These are phyloP conservation scores for Alternaria dauci DNA, from an alignment of 2,329 filamentous ascomycete species.

Conservation along the genomic window DNA sequence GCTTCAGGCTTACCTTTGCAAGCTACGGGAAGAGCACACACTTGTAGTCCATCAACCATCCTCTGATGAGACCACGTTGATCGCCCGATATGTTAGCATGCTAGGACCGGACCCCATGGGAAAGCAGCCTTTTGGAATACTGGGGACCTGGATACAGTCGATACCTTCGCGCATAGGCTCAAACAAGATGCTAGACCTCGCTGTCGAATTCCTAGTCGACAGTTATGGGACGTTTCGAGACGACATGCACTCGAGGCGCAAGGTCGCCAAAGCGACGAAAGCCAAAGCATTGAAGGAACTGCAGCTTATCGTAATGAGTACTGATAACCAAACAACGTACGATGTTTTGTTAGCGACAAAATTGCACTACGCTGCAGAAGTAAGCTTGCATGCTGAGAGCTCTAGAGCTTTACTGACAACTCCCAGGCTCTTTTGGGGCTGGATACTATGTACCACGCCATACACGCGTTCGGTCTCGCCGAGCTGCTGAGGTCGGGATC, in stretches of 20 bases:
- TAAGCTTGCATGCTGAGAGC: not conserved
- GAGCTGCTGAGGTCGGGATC: constrained; percentile 37
- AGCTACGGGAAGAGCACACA: constrained; percentile 19
- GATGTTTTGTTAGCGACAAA: constrained; percentile 41
- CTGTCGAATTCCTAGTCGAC: constrained; percentile 37
- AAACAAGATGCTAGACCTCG: constrained; percentile 37
- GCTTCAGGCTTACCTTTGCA: constrained; percentile 26
- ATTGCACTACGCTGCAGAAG: constrained; percentile 42
- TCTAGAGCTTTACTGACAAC: constrained; percentile 10
- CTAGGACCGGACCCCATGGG: constrained; percentile 25
- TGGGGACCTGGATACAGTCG: constrained; percentile 40
- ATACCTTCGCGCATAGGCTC: constrained; percentile 41
- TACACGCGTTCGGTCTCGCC: constrained; percentile 39
- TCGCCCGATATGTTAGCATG: constrained; percentile 34
- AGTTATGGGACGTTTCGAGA: constrained; percentile 33
- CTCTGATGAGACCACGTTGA: constrained; percentile 30
- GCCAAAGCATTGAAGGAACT: constrained; percentile 37
- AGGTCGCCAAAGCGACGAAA: constrained; percentile 29
- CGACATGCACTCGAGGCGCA: constrained; percentile 31
- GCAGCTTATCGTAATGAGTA: constrained; percentile 28
- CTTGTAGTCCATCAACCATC: constrained; percentile 18
- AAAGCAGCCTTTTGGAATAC: constrained; percentile 32
- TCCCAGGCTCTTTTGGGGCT: constrained; percentile 35
- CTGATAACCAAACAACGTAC: constrained; percentile 26
- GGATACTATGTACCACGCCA: constrained; percentile 38